Evolutionary conservation across 2,329 filamentous ascomycete species (phyloP), one percentile per base, ranked within the genome.

Genomic region (Aspergillus persii): DNA sequence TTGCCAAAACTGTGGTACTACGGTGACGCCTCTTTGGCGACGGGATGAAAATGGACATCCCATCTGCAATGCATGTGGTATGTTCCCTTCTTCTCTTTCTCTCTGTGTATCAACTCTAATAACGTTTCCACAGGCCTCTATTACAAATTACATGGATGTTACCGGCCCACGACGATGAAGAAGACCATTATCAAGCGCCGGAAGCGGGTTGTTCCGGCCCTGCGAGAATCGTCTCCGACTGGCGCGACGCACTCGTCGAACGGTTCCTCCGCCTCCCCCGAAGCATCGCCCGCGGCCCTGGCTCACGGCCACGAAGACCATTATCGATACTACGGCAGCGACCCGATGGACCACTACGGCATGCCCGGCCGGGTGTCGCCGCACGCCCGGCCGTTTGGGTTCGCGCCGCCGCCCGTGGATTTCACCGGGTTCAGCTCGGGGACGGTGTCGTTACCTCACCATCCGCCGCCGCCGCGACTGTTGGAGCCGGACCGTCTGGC

Each of bases 1-100:
- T 11, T 99, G 95, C 68, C 93, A 98, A 73, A 99, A 99, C 70
- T 99, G 95, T 74, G 91, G 89, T 31, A 99, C 95, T 11, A 98
- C 95, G 0, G 94, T 98, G 57, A 99, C 95, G 47, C 95, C 95
- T 12, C 81, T 99, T 12, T 99, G 95, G 95, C 86, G 95, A 71
- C 85, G 95, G 69, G 95, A 98, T 72, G 94, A 96, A 75, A 88
- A 89, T 67, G 95, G 95, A 1, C 93, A 97, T 77, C 96, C 94
- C 4, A 99, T 99, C 64, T 99, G 95, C 80, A 99, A 99, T 76
- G 95, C 95, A 54, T 99, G 95, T 80, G 95, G 92, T 96, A 84
- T 73, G 89, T 41, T 41, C 12, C 36, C 36, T 5, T 41, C 36
- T 2, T 12, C 15, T 7, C 15, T 41, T 41, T 84, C 54, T 26